A percentile compares a stretch with the other conserved stretches of the same genome.
Evolutionary conservation across 148 eudicot genomes (phyloP).

Genomic region (Rhododendron henanense): DNA sequence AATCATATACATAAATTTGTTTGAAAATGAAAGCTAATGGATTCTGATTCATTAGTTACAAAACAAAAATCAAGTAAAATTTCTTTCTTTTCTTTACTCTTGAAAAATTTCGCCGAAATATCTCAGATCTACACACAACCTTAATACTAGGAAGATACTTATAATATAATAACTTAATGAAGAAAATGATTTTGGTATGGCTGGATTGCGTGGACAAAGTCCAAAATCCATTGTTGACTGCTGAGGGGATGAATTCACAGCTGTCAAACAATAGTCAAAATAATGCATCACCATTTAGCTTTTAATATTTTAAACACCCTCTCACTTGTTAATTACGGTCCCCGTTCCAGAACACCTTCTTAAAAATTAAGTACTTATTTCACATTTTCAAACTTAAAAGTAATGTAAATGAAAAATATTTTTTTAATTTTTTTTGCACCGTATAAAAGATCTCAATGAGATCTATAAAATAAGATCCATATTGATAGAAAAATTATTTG

Average conservation of each 20-base stretch:
- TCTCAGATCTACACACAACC: neutral
- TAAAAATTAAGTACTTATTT: too few relatives aligned
- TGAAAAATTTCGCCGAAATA: neutral
- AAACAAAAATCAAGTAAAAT: neutral
- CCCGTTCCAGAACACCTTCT: too few relatives aligned
- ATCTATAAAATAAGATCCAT: too few relatives aligned
- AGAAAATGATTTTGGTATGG: neutral
- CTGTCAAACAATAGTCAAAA: neutral
- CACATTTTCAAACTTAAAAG: too few relatives aligned
- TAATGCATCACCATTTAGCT: neutral
- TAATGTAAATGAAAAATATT: too few relatives aligned
- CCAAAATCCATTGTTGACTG: neutral
- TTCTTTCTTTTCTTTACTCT: neutral
- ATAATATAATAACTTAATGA: neutral
- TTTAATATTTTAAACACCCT: neutral
- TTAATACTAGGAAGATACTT: neutral
- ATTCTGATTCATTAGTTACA: neutral
- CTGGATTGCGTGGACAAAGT: neutral
- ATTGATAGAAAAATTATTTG: too few relatives aligned
- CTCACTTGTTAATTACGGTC: neutral
- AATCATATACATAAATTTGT: too few relatives aligned
- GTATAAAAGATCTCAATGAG: too few relatives aligned
- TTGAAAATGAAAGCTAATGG: neutral
- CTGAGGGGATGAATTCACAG: neutral
- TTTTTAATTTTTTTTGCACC: too few relatives aligned